phyloP scores from a whole-genome alignment of 768 basidiomycete species.

The Mycena sanguinolenta region DNA sequence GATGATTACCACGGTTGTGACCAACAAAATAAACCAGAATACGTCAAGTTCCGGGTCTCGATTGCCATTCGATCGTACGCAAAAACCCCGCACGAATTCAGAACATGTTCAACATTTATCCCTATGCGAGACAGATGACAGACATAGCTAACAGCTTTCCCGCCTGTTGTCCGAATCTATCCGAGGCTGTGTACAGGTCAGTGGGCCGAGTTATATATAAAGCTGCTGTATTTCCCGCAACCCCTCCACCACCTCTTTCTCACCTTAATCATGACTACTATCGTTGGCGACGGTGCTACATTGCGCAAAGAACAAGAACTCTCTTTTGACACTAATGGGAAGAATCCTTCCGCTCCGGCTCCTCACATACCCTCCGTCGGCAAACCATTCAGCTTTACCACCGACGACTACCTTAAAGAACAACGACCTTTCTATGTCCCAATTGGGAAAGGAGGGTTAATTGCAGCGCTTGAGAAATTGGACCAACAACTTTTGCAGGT shows the following conservation, averaged over 20 bases:
- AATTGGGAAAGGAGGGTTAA: slow-evolving; percentile 53
- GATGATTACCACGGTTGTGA: no score
- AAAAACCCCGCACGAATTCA: neutral
- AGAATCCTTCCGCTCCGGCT: neutral
- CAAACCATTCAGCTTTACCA: slow-evolving; percentile 43
- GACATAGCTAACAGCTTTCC: neutral
- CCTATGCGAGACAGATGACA: neutral
- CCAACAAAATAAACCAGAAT: no score
- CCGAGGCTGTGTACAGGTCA: slow-evolving; percentile 15
- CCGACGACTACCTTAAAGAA: slow-evolving; percentile 66
- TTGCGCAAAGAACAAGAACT: slow-evolving; percentile 31
- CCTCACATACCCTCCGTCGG: slow-evolving; percentile 17
- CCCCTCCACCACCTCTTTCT: neutral
- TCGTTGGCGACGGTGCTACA: slow-evolving; percentile 24
- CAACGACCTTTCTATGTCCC: slow-evolving; percentile 76
- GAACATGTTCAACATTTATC: neutral
- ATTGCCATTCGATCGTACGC: neutral
- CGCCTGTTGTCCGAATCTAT: neutral
- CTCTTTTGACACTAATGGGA: slow-evolving; percentile 20
- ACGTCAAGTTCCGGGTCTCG: neutral
- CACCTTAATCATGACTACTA: slow-evolving; percentile 26
- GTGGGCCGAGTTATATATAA: neutral
- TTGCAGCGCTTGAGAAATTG: slow-evolving; percentile 77
- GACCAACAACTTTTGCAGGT: slow-evolving; percentile 73
- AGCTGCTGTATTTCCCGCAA: neutral